Base-by-base conservation (phyloP, 768 basidiomycete genomes). In the Podaxis sp. region DNA sequence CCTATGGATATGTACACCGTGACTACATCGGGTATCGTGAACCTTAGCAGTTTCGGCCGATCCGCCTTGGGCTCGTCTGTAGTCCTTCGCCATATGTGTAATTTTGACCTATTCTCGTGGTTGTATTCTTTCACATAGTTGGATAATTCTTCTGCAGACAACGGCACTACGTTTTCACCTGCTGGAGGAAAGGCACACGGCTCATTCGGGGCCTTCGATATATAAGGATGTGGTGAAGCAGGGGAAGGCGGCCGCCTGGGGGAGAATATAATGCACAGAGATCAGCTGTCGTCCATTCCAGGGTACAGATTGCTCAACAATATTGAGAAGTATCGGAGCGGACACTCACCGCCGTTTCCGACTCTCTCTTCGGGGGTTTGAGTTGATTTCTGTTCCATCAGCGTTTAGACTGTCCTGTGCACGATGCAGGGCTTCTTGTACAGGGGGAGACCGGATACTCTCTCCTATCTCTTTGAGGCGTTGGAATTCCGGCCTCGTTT, bases 71-170 rank as follows among this genome's bases (percentile, higher is more conserved):
- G 47, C 56, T 66, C 54, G 5, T 65, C 66, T 58, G 68, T 69
- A 27, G 74, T 74, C 55, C 72, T 71, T 7, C 80, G 77, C 82
- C 86, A 87, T 46, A 92, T 77, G 64, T 82, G 84, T 56, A 91
- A 71, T 58, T 76, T 82, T 57, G 72, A 77, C 47, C 67, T 61
- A 68, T 81, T 76, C 8, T 70, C 67, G 41, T 66, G 66, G 74
- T 91, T 91, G 69, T 84, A 87, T 56, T 81, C 77, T 37, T 78
- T 80, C 65, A 90, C 80, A 74, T 83, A 91, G 8, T 75, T 76
- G 4, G 77, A 60, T 22, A 92, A 74, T 4, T 74, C 79, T 25
- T 80, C 80, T 36, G 78, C 73, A 19, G 75, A 73, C 57, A 90
- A 70, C 2, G 77, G 72, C 0, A 71, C 65, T 19, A 70, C 67